phyloP scores from a whole-genome alignment of 2,329 filamentous ascomycete genomes.

The Zymoseptoria passerinii region DNA sequence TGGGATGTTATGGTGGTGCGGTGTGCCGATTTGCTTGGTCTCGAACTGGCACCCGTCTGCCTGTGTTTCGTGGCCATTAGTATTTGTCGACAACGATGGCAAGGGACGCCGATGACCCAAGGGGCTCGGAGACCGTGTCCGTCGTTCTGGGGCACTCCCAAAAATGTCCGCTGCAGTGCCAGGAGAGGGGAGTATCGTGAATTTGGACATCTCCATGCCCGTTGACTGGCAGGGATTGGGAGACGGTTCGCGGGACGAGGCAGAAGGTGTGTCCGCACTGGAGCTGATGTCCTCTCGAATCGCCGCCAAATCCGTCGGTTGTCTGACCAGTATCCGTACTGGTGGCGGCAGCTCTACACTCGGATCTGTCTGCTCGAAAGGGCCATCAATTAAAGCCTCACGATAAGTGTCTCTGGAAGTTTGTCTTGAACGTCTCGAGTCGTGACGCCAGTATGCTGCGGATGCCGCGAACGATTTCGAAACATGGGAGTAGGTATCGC shows the following conservation, averaged over 20 bases:
- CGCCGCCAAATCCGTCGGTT: conserved; percentile 11
- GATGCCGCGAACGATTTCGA: conserved; percentile 7
- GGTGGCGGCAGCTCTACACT: background rate
- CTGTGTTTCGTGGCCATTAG: conserved; percentile 1
- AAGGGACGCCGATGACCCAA: conserved; percentile 3
- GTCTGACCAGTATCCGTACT: conserved; percentile 16
- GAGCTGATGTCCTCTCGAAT: conserved; percentile 14
- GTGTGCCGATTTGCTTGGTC: conserved; percentile 17
- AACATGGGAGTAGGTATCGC: conserved; percentile 5
- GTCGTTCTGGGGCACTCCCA: conserved; percentile 9
- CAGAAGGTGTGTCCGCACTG: conserved; percentile 14
- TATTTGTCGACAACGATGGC: background rate
- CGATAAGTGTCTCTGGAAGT: background rate
- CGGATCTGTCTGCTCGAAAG: background rate
- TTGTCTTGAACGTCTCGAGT: conserved; percentile 4
- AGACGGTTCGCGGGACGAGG: conserved; percentile 17
- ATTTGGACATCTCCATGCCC: conserved; percentile 7
- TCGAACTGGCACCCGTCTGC: conserved; percentile 14
- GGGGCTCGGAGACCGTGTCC: conserved; percentile 15
- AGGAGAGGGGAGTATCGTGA: conserved; percentile 13
- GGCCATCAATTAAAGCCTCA: background rate
- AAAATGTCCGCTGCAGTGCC: conserved; percentile 14
- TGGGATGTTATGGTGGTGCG: conserved; percentile 17
- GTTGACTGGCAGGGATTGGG: conserved; percentile 5
- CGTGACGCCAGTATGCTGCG: conserved; percentile 12